These are phyloP conservation scores for Leccinum fallax DNA, from an alignment of 1,284 basidiomycete species.

Conservation along the genomic window DNA sequence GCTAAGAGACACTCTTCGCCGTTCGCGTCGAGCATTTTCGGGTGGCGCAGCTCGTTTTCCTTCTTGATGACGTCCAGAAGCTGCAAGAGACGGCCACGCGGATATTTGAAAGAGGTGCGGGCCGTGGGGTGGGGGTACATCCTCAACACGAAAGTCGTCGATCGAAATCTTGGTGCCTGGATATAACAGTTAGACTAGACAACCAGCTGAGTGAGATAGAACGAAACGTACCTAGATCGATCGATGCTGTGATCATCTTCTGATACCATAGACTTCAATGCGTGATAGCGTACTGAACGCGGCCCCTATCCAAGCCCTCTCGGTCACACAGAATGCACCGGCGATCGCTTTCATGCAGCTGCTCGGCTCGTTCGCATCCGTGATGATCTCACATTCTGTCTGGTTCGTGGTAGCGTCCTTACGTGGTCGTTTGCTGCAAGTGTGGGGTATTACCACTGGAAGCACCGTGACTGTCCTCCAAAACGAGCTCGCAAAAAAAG, in stretches of 20 bases:
- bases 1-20: background rate
- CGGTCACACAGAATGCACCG: slow-evolving; percentile 25
- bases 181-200: no score
- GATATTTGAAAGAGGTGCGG: no score
- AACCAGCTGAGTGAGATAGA: no score
- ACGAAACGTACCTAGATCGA: no score
- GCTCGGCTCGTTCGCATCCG: slow-evolving; percentile 28
- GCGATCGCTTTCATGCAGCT: slow-evolving; percentile 33
- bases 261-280: background rate
- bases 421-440: slow-evolving; percentile 1
- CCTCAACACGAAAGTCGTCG: no score
- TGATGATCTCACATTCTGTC: slow-evolving; percentile 2
- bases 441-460: slow-evolving; percentile 26
- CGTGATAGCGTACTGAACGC: background rate
- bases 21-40: background rate
- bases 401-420: no score
- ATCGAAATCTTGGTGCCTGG: no score
- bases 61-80: no score
- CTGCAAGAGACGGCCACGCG: no score
- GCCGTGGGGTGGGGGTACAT: no score
- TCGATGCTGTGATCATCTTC: background rate
- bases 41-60: background rate
- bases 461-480: slow-evolving; percentile 18
- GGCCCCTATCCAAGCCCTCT: slow-evolving; percentile 34
- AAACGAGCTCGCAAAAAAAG: slow-evolving; percentile 15